These are phyloP conservation scores for Bauhinia variegata DNA, from an alignment of 306 rosid genomes.

Conservation along the genomic window DNA sequence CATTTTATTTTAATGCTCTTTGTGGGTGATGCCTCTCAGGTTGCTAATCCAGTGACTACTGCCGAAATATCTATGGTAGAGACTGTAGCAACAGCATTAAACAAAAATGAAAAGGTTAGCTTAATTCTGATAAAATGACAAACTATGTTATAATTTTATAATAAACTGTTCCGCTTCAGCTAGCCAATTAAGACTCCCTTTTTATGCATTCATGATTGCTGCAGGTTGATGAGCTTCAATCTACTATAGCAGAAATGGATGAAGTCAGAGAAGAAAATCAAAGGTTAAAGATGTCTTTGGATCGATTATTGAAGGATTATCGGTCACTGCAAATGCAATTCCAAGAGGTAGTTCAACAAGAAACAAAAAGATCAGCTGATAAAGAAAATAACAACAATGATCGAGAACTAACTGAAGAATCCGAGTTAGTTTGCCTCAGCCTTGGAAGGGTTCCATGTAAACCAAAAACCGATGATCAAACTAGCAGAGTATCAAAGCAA, in stretches of 20 bases:
- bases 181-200: not conserved
- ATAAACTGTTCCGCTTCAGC: too few relatives aligned
- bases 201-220: not conserved
- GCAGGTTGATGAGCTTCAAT: slow-evolving; percentile 63
- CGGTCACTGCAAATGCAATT: slow-evolving; percentile 66
- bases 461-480: slow-evolving; percentile 47
- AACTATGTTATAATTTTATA: not conserved
- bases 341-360: slow-evolving; percentile 46
- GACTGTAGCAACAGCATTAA: slow-evolving; percentile 40
- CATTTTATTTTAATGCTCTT: slow-evolving; percentile 18
- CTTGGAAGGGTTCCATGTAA: slow-evolving; percentile 64
- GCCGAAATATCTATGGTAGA: slow-evolving; percentile 49
- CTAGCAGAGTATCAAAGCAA: slow-evolving; percentile 30
- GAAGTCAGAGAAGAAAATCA: slow-evolving; percentile 77
- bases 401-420: slow-evolving; percentile 45
- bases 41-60: slow-evolving; percentile 20
- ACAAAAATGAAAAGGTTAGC: slow-evolving; percentile 57
- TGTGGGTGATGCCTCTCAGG: slow-evolving; percentile 39
- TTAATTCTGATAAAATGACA: not conserved
- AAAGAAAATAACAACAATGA: not conserved
- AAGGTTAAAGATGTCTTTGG: slow-evolving; percentile 65
- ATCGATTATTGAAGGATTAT: slow-evolving; percentile 67
- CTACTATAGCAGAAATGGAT: slow-evolving; percentile 66
- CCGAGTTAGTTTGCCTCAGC: slow-evolving; percentile 69
- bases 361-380: slow-evolving; percentile 36